phyloP scores from a whole-genome alignment of 768 basidiomycete species.

The Gyrodon lividus region DNA sequence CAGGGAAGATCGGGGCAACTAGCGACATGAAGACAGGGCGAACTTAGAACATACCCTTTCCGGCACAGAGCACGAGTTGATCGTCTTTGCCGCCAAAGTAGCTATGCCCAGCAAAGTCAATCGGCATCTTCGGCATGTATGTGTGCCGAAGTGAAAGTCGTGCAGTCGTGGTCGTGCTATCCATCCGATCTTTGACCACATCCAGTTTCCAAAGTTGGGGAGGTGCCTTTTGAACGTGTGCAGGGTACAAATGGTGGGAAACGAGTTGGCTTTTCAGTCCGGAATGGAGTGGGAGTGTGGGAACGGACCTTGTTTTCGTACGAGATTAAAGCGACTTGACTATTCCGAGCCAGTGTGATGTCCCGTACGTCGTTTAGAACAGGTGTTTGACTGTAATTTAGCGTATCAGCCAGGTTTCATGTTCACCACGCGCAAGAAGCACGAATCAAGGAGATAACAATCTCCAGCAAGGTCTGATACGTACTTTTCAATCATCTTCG shows the following conservation, averaged over 20 bases:
- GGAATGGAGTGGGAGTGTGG: background rate
- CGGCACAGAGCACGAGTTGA: constrained; percentile 71
- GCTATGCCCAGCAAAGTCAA: constrained; percentile 72
- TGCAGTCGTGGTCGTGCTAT: constrained; percentile 23
- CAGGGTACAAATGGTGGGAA: background rate
- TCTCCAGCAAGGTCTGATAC: constrained; percentile 15
- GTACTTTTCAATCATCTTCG: constrained; percentile 67
- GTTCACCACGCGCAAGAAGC: background rate
- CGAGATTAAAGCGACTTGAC: constrained; percentile 63
- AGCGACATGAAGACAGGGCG: background rate
- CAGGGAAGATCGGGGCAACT: background rate
- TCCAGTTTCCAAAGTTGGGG: constrained; percentile 72
- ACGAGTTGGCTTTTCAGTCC: background rate
- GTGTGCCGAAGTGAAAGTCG: constrained; percentile 53
- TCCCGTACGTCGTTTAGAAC: constrained; percentile 72
- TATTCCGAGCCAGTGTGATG: constrained; percentile 61
- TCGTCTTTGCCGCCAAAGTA: constrained; percentile 75
- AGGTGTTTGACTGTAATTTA: constrained; percentile 56
- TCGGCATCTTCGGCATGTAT: constrained; percentile 63
- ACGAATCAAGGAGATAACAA: background rate
- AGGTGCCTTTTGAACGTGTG: constrained; percentile 45
- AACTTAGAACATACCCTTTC: constrained; percentile 50
- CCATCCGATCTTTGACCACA: constrained; percentile 47
- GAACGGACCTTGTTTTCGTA: constrained; percentile 67
- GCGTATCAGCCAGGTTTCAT: constrained; percentile 2